Evolutionary conservation across 768 basidiomycete genomes (phyloP).

Genomic region (Amanita muscaria): DNA sequence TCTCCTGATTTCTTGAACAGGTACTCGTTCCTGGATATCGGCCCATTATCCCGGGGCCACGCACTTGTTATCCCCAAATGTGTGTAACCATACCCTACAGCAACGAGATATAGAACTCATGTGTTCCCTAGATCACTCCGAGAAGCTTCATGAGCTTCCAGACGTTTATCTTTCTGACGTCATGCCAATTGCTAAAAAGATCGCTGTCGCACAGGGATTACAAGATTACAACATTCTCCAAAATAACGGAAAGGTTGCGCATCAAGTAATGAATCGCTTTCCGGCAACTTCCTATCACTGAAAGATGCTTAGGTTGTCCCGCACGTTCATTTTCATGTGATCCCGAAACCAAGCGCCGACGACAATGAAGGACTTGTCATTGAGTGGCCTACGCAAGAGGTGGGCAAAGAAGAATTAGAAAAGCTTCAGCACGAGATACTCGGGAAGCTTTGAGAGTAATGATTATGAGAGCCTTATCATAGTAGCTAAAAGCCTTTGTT

Average conservation of each 20-base stretch:
- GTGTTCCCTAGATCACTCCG: conserved; percentile 63
- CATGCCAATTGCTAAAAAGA: conserved; percentile 80
- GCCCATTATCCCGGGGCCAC: conserved; percentile 85
- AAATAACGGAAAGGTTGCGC: conserved; percentile 49
- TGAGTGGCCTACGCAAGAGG: conserved; percentile 62
- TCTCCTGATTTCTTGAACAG: conserved; percentile 26
- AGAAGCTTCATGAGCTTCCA: conserved; percentile 80
- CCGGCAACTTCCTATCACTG: not conserved
- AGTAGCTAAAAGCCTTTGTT: too few species aligned
- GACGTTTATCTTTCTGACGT: conserved; percentile 76
- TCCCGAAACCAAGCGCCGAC: conserved; percentile 70
- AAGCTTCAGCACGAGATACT: conserved; percentile 46
- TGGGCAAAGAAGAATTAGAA: conserved; percentile 58
- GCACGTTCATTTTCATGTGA: conserved; percentile 91
- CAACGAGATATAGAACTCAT: not conserved
- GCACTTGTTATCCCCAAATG: conserved; percentile 92
- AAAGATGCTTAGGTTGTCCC: conserved; percentile 42
- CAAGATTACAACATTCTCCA: conserved; percentile 85
- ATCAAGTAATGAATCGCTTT: conserved; percentile 32
- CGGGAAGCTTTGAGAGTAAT: not conserved
- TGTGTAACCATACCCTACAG: conserved; percentile 22
- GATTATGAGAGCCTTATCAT: too few species aligned
- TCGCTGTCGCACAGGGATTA: conserved; percentile 63
- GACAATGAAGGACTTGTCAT: conserved; percentile 71
- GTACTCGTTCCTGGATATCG: conserved; percentile 88